Evolutionary conservation across 257 asterid species (phyloP), one percentile per base, ranked within the genome.

Genomic region (Marsdenia floribunda): DNA sequence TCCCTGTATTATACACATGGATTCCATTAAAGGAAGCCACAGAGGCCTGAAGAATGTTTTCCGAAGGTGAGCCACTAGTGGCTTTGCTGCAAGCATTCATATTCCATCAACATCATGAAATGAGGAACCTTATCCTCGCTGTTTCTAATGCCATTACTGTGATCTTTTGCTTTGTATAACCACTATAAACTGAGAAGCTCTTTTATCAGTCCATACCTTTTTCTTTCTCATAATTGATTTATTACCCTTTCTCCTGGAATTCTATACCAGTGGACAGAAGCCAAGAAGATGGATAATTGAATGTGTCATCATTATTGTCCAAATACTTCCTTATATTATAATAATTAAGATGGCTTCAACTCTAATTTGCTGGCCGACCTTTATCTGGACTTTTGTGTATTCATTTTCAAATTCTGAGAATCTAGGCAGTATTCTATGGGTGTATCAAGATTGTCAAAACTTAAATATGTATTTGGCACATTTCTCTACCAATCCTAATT

Each of bases 1-100:
- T 59, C 90, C 99, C 58, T 87, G 98, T 85, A 89, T 95, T 83
- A 79, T 95, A 77, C 99, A 95, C 87, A 84, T 95, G 97, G 90
- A 95, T 80, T 92, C 99, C 35, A 82, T 95, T 55, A 82, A 83
- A 76, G 97, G 98, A 82, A 84, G 85, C 80, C 99, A 95, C 72
- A 72, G 75, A 74, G 96, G 96, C 42, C 73, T 92, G 22, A 86
- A 86, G 85, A 75, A 88, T 70, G 83, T 82, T 80, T 86, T 92
- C 78, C 87, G 79, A 76, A 79, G 91, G 98, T 93, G 86, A 71
- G 81, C 73, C 79, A 65, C 70, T 70, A 37, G 57, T 67, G 67
- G 59, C 73, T 83, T 67, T 35, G 3, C 13, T 8, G 44, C 46
- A 1, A 49, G 42, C 21, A 21, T 4, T 24, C 57, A 57, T 22